Evolutionary conservation across 352 stramenopile genomes (phyloP).

Genomic region (Phytophthora agathidicida): DNA sequence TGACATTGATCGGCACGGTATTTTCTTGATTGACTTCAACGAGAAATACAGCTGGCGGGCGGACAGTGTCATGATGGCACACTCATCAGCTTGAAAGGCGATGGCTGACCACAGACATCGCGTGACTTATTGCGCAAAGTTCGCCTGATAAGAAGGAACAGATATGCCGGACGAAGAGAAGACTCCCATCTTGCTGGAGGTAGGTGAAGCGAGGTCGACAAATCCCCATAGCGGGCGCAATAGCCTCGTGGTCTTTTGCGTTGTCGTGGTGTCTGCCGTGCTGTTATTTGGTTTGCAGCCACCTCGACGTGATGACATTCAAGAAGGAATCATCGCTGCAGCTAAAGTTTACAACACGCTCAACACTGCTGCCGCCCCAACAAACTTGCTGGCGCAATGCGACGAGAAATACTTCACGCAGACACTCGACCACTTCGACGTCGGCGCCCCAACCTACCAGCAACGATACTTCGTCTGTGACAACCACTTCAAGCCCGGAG

Average conservation of each 20-base stretch:
- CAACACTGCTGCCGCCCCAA: constrained; percentile 40
- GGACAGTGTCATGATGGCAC: constrained; percentile 20
- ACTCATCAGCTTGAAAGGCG: constrained; percentile 13
- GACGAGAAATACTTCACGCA: constrained; percentile 78
- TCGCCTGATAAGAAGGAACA: background rate
- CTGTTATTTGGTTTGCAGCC: constrained; percentile 1
- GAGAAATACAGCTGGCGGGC: background rate
- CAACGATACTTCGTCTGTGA: constrained; percentile 92
- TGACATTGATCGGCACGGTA: background rate
- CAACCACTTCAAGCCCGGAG: constrained; percentile 61
- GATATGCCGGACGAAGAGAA: constrained; percentile 13
- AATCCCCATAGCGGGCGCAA: background rate
- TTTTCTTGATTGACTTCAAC: background rate
- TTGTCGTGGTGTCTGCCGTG: background rate
- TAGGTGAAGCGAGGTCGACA: background rate
- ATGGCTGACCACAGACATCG: background rate
- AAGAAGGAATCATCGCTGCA: background rate
- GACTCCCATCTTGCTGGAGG: background rate
- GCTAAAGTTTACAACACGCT: constrained; percentile 31
- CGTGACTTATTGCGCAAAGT: constrained; percentile 11
- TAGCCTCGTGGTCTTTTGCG: background rate
- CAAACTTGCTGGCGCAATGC: constrained; percentile 60
- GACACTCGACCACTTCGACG: constrained; percentile 79
- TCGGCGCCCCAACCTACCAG: constrained; percentile 64
- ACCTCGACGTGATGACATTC: background rate